A percentile compares a stretch with the other conserved stretches of the same genome.
phyloP scores from a whole-genome alignment of 2,329 filamentous ascomycete genomes.

The Parastagonospora avenae region DNA sequence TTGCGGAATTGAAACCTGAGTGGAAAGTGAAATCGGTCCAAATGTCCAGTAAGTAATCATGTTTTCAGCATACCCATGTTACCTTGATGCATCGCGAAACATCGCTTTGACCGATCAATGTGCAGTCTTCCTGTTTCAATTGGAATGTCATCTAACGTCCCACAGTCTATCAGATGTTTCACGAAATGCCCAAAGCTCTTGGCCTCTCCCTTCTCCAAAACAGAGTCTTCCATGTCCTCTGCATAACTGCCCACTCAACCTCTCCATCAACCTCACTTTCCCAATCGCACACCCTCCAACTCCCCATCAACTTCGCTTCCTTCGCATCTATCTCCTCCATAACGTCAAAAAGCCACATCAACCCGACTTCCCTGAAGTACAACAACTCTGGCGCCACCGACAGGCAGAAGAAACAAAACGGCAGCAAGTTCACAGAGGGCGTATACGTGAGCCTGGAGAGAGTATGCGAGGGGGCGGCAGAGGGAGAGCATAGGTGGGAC shows the following conservation, averaged over 20 bases:
- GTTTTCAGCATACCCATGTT: not conserved
- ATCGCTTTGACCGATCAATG: too few relatives aligned
- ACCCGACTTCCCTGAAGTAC: not conserved
- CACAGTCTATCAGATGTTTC: slow-evolving; percentile 67
- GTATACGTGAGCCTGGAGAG: slow-evolving; percentile 69
- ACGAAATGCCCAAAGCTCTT: slow-evolving; percentile 56
- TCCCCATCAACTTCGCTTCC: slow-evolving; percentile 61
- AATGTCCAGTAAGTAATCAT: slow-evolving; percentile 42
- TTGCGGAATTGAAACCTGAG: slow-evolving; percentile 21
- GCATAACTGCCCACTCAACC: slow-evolving; percentile 56
- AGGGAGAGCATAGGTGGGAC: slow-evolving; percentile 63
- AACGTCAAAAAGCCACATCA: slow-evolving; percentile 18
- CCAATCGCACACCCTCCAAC: slow-evolving; percentile 47
- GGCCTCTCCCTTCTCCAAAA: slow-evolving; percentile 60
- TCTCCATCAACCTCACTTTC: slow-evolving; percentile 42
- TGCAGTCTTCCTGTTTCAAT: not conserved
- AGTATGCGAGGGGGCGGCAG: slow-evolving; percentile 8
- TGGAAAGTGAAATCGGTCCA: slow-evolving; percentile 38
- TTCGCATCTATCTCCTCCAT: slow-evolving; percentile 31
- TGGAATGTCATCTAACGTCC: slow-evolving; percentile 6
- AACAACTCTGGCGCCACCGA: slow-evolving; percentile 6
- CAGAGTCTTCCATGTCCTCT: slow-evolving; percentile 70
- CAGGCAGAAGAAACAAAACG: slow-evolving; percentile 40
- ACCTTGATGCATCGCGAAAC: too few relatives aligned
- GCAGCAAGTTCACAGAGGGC: slow-evolving; percentile 60